A percentile compares a stretch with the other conserved stretches of the same genome.
Conservation (phyloP, 208 protist genomes). For the Acanthamoeba royreba region DNA sequence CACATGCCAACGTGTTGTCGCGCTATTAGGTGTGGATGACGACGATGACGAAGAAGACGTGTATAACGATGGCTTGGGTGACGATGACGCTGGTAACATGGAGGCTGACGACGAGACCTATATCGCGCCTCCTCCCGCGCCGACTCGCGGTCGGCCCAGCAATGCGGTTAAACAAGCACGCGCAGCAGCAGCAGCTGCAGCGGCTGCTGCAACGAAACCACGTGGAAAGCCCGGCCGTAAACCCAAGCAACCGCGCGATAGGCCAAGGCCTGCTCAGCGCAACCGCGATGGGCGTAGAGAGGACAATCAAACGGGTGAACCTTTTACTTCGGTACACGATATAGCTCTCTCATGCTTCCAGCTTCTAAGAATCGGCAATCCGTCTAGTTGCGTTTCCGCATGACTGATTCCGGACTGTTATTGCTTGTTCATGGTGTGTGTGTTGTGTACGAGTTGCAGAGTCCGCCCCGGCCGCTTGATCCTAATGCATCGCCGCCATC, state of each 20-base stretch:
- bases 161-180: background rate
- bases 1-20: too few relatives aligned
- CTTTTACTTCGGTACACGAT: too few relatives aligned
- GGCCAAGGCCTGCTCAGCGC: background rate
- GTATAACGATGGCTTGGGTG: background rate
- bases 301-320: background rate
- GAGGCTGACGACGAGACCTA: constrained; percentile 2
- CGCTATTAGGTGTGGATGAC: too few relatives aligned
- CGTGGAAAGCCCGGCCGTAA: background rate
- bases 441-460: too few relatives aligned
- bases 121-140: background rate
- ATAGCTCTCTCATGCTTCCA: too few relatives aligned
- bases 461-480: background rate
- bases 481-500: background rate
- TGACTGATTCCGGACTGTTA: too few relatives aligned
- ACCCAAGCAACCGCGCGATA: background rate
- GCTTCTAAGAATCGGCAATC: too few relatives aligned
- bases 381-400: too few relatives aligned
- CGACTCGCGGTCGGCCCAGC: background rate
- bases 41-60: background rate
- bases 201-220: background rate
- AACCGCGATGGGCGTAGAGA: background rate
- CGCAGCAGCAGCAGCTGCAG: background rate
- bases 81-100: background rate
- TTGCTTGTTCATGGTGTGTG: too few relatives aligned